A percentile compares a stretch with the other conserved stretches of the same genome.
These are phyloP conservation scores for Marasmius tenuissimus DNA, from an alignment of 1,284 basidiomycete species.

Conservation along the genomic window DNA sequence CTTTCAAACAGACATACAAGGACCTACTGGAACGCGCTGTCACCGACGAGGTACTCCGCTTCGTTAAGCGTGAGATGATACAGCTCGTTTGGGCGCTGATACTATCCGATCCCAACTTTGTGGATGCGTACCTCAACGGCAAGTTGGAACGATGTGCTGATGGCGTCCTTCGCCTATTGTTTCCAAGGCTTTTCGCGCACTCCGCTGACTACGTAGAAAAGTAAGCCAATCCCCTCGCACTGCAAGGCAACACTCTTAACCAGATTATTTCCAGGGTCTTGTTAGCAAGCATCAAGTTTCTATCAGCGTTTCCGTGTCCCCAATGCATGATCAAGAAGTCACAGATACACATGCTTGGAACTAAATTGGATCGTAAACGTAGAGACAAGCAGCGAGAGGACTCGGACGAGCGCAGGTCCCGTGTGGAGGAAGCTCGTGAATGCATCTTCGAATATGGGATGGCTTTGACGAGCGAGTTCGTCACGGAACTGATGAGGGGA, in stretches of 20 bases:
- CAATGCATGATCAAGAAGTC: not conserved
- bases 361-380: not conserved
- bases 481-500: not conserved
- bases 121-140: not conserved
- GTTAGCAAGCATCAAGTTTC: not conserved
- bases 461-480: not conserved
- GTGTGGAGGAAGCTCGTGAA: not conserved
- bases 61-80: not conserved
- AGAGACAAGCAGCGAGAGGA: not conserved
- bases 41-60: not conserved
- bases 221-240: too few species aligned
- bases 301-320: not conserved
- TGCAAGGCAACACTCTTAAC: too few species aligned
- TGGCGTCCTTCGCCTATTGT: not conserved
- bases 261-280: too few species aligned
- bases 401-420: not conserved
- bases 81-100: not conserved
- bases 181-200: not conserved
- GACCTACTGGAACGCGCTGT: not conserved
- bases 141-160: not conserved
- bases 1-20: not conserved
- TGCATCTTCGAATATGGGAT: not conserved
- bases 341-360: not conserved
- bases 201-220: constrained; percentile 2
- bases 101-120: not conserved